Conservation (phyloP, 1,284 basidiomycete species). For the Ustilago vetiveriae region DNA sequence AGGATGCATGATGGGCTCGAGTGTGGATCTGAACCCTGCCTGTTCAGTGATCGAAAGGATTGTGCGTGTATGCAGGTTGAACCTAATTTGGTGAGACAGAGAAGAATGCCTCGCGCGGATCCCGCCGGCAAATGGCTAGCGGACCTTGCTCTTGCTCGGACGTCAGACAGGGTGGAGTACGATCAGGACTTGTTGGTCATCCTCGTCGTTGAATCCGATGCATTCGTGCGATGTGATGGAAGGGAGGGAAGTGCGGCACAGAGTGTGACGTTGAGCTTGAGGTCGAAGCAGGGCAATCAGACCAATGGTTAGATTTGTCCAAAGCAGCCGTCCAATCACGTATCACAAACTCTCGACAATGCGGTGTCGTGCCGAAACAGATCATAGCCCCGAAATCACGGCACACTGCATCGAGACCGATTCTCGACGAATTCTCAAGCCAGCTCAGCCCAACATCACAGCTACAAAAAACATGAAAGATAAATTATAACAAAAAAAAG, state of each 20-base stretch:
- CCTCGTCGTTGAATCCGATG: not conserved
- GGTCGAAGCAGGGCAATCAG: not conserved
- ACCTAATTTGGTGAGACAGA: not conserved
- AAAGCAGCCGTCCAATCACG: not conserved
- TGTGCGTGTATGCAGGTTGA: slow-evolving; percentile 9
- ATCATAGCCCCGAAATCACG: not conserved
- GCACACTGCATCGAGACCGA: too few relatives aligned
- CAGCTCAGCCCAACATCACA: too few relatives aligned
- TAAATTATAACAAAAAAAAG: not conserved
- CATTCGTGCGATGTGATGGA: not conserved
- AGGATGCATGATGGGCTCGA: slow-evolving; percentile 41
- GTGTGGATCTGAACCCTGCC: too few relatives aligned
- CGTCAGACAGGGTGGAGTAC: too few relatives aligned
- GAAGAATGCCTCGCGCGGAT: not conserved
- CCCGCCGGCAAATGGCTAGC: not conserved
- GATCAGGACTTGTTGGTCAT: slow-evolving; percentile 4
- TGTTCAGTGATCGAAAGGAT: too few relatives aligned
- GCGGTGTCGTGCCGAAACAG: not conserved
- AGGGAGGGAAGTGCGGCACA: not conserved
- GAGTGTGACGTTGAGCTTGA: not conserved
- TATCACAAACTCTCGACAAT: not conserved
- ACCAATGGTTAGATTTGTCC: not conserved
- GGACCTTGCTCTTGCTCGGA: not conserved
- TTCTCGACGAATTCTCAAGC: too few relatives aligned
- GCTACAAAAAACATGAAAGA: too few relatives aligned